Conservation (phyloP, 306 rosid genomes). For the Gillenia trifoliata region DNA sequence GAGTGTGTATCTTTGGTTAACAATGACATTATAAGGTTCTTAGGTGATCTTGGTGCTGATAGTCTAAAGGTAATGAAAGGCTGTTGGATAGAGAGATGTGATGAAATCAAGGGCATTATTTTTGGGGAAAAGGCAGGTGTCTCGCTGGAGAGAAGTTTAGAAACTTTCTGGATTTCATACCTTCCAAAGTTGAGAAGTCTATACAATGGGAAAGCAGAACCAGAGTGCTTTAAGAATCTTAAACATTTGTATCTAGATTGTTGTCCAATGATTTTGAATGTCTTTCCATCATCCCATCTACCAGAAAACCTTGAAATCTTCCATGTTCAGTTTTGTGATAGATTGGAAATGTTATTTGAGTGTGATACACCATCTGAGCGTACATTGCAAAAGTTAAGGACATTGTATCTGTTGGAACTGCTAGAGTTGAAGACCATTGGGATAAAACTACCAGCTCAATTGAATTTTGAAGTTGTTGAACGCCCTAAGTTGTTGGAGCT, state of each 20-base stretch:
- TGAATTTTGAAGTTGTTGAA: neutral
- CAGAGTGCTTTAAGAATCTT: slow-evolving; percentile 18
- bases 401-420: slow-evolving; percentile 26
- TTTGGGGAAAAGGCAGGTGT: neutral
- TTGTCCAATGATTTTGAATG: slow-evolving; percentile 21
- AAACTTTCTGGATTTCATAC: slow-evolving; percentile 27
- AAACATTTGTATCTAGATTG: slow-evolving; percentile 25
- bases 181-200: slow-evolving; percentile 23
- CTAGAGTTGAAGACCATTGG: slow-evolving; percentile 23
- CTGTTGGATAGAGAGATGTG: slow-evolving; percentile 28
- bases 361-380: neutral
- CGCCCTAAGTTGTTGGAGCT: neutral
- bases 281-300: slow-evolving; percentile 11
- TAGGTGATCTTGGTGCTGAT: slow-evolving; percentile 16
- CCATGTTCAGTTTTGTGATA: slow-evolving; percentile 30
- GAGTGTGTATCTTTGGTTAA: slow-evolving; percentile 17
- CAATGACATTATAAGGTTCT: slow-evolving; percentile 2
- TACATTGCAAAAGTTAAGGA: slow-evolving; percentile 3
- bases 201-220: neutral
- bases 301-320: slow-evolving; percentile 22
- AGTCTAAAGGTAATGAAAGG: slow-evolving; percentile 21
- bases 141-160: neutral
- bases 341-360: slow-evolving; percentile 8
- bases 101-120: slow-evolving; percentile 9
- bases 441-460: neutral